phyloP scores from a whole-genome alignment of 805 yeast species.

The Scheffersomyces amazonensis region DNA sequence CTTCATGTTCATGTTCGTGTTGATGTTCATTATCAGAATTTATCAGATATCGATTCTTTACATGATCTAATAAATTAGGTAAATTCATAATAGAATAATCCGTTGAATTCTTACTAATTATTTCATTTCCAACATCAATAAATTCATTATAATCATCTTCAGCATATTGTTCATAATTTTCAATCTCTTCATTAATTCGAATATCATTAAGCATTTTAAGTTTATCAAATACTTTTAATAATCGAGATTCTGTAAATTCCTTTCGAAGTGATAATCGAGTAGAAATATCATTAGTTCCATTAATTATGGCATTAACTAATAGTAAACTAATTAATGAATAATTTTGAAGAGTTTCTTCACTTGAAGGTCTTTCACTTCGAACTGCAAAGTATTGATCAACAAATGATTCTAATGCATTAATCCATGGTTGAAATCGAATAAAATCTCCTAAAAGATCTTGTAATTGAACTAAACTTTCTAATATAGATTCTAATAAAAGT shows the following conservation, averaged over 20 bases:
- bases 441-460: constrained; percentile 35
- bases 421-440: constrained; percentile 41
- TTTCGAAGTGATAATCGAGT: constrained; percentile 28
- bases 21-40: constrained; percentile 6
- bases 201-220: constrained; percentile 26
- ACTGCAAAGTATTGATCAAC: constrained; percentile 25
- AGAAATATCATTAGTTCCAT: constrained; percentile 22
- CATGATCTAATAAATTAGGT: not conserved
- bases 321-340: constrained; percentile 36
- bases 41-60: not conserved
- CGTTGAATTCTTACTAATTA: not conserved
- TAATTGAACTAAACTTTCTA: constrained; percentile 29
- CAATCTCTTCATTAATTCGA: constrained; percentile 34
- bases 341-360: constrained; percentile 20
- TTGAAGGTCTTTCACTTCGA: constrained; percentile 7
- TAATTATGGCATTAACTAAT: constrained; percentile 31
- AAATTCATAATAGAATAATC: not conserved
- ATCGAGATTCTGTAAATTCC: constrained; percentile 34
- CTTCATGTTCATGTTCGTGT: not conserved
- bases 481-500: constrained; percentile 17
- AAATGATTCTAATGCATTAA: constrained; percentile 32
- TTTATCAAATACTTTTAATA: constrained; percentile 34
- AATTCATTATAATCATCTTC: constrained; percentile 36
- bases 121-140: not conserved
- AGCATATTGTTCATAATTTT: constrained; percentile 34